These are phyloP conservation scores for Sarcocystis neurona DNA, from an alignment of 169 alveolate species.

Conservation along the genomic window DNA sequence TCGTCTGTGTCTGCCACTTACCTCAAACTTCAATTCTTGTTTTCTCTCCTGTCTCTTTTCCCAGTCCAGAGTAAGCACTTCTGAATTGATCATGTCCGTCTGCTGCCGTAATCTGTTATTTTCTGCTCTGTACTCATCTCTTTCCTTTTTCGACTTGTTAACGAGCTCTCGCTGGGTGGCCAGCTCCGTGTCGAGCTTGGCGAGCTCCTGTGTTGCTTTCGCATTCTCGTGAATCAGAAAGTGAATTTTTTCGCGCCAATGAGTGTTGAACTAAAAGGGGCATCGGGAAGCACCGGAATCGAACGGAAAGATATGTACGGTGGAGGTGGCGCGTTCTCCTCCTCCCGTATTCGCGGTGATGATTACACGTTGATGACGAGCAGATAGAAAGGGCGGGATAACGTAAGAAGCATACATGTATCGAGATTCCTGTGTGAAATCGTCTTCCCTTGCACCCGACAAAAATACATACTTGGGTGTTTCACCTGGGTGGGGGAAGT, in stretches of 20 bases:
- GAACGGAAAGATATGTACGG: background rate
- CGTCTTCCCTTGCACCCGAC: too few relatives aligned
- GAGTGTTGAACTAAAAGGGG: slow-evolving; percentile 74
- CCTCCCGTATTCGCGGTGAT: too few relatives aligned
- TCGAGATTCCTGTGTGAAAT: too few relatives aligned
- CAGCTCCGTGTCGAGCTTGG: slow-evolving; percentile 64
- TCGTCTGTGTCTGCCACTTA: too few relatives aligned
- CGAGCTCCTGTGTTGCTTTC: slow-evolving; percentile 70
- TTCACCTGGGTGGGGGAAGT: too few relatives aligned
- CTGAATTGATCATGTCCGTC: slow-evolving; percentile 87
- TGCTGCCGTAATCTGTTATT: slow-evolving; percentile 76
- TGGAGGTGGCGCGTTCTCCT: background rate
- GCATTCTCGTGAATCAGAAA: slow-evolving; percentile 78
- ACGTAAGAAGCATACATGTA: too few relatives aligned
- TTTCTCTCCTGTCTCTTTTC: slow-evolving; percentile 35
- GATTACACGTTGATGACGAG: too few relatives aligned
- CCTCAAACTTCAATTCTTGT: slow-evolving; percentile 30
- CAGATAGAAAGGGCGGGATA: too few relatives aligned
- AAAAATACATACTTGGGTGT: too few relatives aligned
- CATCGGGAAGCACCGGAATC: background rate
- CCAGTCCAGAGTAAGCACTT: slow-evolving; percentile 68
- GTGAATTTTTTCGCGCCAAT: slow-evolving; percentile 88
- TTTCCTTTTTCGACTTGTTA: slow-evolving; percentile 75
- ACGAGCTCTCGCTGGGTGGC: slow-evolving; percentile 79
- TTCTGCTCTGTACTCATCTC: slow-evolving; percentile 76